Percentiles rank a stretch among this genome's conserved stretches.
Evolutionary conservation across 148 eudicot species (phyloP).

Genomic region (Vaccinium darrowii): DNA sequence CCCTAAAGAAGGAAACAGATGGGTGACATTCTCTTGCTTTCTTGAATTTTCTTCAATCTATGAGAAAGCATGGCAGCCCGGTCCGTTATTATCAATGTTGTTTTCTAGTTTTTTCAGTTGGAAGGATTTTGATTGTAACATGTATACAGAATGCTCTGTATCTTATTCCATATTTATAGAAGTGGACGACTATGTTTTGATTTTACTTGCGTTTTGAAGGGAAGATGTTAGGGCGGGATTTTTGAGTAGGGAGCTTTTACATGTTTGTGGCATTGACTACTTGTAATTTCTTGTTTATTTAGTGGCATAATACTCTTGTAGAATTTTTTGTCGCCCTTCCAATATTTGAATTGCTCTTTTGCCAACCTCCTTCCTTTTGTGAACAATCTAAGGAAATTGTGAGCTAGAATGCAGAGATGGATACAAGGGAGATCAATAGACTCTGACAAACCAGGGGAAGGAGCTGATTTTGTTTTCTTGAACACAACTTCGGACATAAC

Average conservation of each 20-base stretch:
- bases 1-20: background rate
- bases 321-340: background rate
- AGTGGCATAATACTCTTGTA: background rate
- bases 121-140: background rate
- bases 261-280: background rate
- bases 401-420: background rate
- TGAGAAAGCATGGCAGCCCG: background rate
- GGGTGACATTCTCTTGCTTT: conserved; percentile 6
- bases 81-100: background rate
- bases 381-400: no score
- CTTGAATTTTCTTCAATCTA: background rate
- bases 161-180: background rate
- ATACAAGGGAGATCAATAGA: background rate
- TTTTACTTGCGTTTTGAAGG: background rate
- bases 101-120: background rate
- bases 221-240: background rate
- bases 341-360: background rate
- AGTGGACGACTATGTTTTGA: background rate
- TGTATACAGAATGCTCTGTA: background rate
- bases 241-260: background rate
- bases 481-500: no score
- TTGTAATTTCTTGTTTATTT: background rate
- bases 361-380: background rate
- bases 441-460: background rate
- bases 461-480: background rate